Base-by-base conservation (phyloP, 116 monocot genomes). In the Dioscorea cayenensis region DNA sequence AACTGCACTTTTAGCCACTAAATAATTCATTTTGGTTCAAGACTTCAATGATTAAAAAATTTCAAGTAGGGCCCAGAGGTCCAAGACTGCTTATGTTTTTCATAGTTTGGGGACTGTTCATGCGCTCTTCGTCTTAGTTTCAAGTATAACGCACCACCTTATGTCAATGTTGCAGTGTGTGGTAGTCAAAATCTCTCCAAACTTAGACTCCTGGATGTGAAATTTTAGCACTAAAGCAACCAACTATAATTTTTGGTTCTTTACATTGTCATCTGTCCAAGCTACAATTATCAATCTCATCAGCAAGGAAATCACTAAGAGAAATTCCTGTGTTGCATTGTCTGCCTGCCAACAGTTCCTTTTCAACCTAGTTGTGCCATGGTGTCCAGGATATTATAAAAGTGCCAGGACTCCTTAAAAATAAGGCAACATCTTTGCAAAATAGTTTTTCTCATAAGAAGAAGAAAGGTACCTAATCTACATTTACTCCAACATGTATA, bases 351-450 rank as follows among this genome's bases (percentile, higher is more conserved):
- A 83, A 78, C 68, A 78, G 83, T 71, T 89, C 94, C 49, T 91
- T 90, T 62, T 89, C 88, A 75, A 94, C 99, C 52, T 94, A 94
- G 76, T 75, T 91, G 81, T 86, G 86, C 73, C 91, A 94, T 63
- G 77, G 94, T 73, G 81, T 86, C 64, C 90, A 85, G 51, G 91
- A 94, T 69, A 80, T 99, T 43, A 99, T 87, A 77, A 86, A 94
- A 69, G 91, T 99, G 25, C 89, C 88, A 78, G 79, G 85, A 2
- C 77, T 99, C 22, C 81, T 99, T 65, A 99, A 91, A 84, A 79
- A 79, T 66, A 88, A 89, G 11, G 86, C 86, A 16, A 86, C 78
- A 69, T 84, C 90, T 36, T 74, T 99, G 38, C 87, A 78, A 22
- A 79, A 60, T 60, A 79, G 68, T 65, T 77, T 80, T 36, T 73